Base-by-base conservation (phyloP, 345 rosid genomes). In the Psidium friedrichsthalianum region DNA sequence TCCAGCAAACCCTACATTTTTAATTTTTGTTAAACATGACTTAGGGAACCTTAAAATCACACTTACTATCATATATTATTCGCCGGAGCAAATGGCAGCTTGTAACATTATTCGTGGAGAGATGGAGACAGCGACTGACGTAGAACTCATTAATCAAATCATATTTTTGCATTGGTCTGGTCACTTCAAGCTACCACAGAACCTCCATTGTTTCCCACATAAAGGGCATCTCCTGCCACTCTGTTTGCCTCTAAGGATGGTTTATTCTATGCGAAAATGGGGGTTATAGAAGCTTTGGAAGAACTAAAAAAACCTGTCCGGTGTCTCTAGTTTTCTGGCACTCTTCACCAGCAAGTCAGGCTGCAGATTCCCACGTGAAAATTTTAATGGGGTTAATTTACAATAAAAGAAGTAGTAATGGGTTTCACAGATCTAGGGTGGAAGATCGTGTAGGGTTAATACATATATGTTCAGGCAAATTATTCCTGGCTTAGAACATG, bases 71-170 rank as follows among this genome's bases (percentile, higher is more conserved):
- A 36, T 69, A 69, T 69, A 36, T 36, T 32, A 69, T 69, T 69
- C 14, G 40, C 47, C 80, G 47, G 47, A 69, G 21, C 47, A 18
- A 20, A 36, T 18, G 80, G 47, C 80, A 69, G 78, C 42, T 36
- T 20, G 47, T 36, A 36, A 36, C 80, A 5, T 2, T 36, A 69
- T 69, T 69, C 25, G 47, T 36, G 4, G 80, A 69, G 80, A 32
- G 59, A 53, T n/a, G 51, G 74, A 84, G 86, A 89, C 90, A 85
- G 82, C 47, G 80, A 78, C 89, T 74, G 86, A 85, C 89, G 85
- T 13, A n/a, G 49, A 76, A 76, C 83, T 56, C 76, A 11, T 74
- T 83, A 55, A 87, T 84, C 32, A 36, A 59, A 49, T 27, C 3
- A 27, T 18, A 54, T 69, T 44, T 80, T 18, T 69, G n/a, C 21